Base-by-base conservation (phyloP, 2,329 filamentous ascomycete genomes). In the Alternaria burnsii region DNA sequence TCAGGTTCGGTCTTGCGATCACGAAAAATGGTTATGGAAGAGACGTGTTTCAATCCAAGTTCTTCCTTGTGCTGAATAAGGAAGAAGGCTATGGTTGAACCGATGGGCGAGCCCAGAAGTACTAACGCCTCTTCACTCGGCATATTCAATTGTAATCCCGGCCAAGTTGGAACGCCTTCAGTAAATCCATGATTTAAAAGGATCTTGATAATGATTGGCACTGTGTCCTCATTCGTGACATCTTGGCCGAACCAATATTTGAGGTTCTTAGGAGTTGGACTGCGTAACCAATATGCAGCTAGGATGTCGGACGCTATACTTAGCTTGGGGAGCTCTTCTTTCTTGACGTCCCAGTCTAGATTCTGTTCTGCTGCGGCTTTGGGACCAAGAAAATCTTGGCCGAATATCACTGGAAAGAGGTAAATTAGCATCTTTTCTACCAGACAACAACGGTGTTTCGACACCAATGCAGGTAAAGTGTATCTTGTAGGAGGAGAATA, bases 201-300 rank as follows among this genome's bases (percentile, higher is more conserved):
- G 4, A 41, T 22, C 2, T 41, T 41, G 18, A 6, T 41, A 18
- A 41, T 20, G 5, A 41, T 12, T 7, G 38, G 38, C 10, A 22
- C 18, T 10, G 18, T 41, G 0, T 20, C 38, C 10, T 41, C 18
- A 12, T 22, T 41, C 9, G 10, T 12, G 10, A 41, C 10, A 14
- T 41, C 10, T 18, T 40, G n/a, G 2, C 28, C 44, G 28, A 48
- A 48, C 28, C 28, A 48, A 28, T 48, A 48, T 22, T 48, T 32
- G 7, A 48, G 28, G 18, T 22, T 53, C 4, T 20, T 30, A 24
- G 48, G 48, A 1, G 40, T 34, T 18, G 44, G 28, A 2, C 32
- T 53, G 24, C 51, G 51, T n/a, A 53, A 24, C 51, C 51, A 53
- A 28, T 30, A 53, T 11, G 24, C 51, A 11, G 51, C 34, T 8